Percentiles rank a stretch among this genome's conserved stretches.
Conservation (phyloP, 2,329 filamentous ascomycete genomes). For the Pseudopyricularia cyperi region DNA sequence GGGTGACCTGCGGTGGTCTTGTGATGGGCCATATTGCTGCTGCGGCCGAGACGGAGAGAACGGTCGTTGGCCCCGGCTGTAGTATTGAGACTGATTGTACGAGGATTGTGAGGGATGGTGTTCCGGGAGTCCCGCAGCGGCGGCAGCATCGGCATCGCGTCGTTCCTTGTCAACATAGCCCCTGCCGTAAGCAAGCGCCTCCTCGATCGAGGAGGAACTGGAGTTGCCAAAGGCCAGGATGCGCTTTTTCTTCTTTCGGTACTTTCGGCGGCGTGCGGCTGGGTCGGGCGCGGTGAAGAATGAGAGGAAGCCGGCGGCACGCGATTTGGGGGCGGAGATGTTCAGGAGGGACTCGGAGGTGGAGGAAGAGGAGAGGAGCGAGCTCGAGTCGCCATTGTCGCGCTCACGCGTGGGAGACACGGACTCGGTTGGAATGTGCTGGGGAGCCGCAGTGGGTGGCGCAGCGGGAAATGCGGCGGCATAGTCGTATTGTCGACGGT, state of each 20-base stretch:
- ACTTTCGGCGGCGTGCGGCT: conserved; percentile 9
- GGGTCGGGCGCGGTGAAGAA: conserved; percentile 16
- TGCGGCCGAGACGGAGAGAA: conserved; percentile 4
- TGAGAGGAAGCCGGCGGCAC: conserved; percentile 17
- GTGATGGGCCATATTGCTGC: conserved; percentile 5
- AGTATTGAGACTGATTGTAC: conserved; percentile 1
- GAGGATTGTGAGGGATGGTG: neutral
- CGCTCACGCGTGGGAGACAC: conserved; percentile 6
- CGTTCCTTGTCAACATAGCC: conserved; percentile 23
- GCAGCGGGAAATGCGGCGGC: neutral
- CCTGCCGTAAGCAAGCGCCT: conserved; percentile 42
- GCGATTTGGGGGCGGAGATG: conserved; percentile 16
- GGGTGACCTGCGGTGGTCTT: conserved; percentile 2
- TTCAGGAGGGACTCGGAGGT: conserved; percentile 20
- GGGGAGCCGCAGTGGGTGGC: conserved; percentile 1
- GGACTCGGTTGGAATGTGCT: conserved; percentile 3
- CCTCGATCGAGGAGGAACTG: conserved; percentile 42
- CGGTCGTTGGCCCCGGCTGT: conserved; percentile 3
- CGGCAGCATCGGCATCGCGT: conserved; percentile 1
- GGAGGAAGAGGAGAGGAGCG: conserved; percentile 15
- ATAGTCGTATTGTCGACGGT: neutral
- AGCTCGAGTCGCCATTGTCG: conserved; percentile 15
- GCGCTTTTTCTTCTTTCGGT: conserved; percentile 22
- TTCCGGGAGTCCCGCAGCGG: neutral
- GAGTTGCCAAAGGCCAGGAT: conserved; percentile 36